phyloP scores from a whole-genome alignment of 257 asterid species.

The Scutellaria barbata region DNA sequence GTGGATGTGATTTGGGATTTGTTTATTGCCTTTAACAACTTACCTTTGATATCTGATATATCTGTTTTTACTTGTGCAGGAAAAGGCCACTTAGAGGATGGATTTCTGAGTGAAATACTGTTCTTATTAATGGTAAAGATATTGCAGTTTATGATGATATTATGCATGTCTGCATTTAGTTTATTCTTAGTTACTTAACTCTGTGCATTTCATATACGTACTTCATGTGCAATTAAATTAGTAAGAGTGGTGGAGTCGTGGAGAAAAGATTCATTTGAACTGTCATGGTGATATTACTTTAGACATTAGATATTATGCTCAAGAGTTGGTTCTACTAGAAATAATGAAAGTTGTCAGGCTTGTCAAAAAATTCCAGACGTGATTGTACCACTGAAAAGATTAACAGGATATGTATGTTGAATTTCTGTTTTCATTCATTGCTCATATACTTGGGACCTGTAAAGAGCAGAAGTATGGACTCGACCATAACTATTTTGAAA shows the following conservation, averaged over 20 bases:
- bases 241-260: not conserved
- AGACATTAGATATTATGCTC: not conserved
- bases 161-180: conserved; percentile 9
- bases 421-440: conserved; percentile 11
- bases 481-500: not conserved
- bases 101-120: conserved; percentile 34
- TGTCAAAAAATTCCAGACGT: not conserved
- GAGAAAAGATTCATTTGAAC: conserved; percentile 14
- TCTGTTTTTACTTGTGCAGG: conserved; percentile 46
- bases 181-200: not conserved
- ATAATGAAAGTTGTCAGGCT: too few species aligned
- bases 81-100: conserved; percentile 41
- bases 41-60: conserved; percentile 32
- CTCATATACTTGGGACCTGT: conserved; percentile 9
- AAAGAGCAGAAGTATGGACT: not conserved
- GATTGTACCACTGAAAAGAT: conserved; percentile 1
- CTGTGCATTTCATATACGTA: not conserved
- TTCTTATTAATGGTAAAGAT: conserved; percentile 46
- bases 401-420: conserved; percentile 17
- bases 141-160: not conserved
- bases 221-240: conserved; percentile 3
- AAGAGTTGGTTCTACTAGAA: not conserved
- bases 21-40: not conserved
- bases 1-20: not conserved
- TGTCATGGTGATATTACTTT: not conserved